A percentile compares a stretch with the other conserved stretches of the same genome.
phyloP scores from a whole-genome alignment of 441 rosid species.

The Rhodomyrtus psidioides region DNA sequence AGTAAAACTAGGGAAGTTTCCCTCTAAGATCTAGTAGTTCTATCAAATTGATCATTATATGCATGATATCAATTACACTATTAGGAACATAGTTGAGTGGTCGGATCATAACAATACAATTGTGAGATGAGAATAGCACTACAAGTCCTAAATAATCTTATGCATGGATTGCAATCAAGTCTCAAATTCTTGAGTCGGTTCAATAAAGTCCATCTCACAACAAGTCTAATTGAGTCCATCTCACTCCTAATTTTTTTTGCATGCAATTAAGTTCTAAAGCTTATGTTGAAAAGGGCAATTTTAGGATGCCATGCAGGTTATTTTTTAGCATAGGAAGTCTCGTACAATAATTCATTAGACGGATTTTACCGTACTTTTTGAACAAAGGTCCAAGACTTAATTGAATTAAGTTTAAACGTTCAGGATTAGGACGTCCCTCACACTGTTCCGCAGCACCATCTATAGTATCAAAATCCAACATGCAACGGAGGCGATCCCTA shows the following conservation, averaged over 20 bases:
- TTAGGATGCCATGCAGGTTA: background rate
- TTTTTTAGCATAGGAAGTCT: background rate
- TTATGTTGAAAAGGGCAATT: background rate
- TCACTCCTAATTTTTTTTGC: background rate
- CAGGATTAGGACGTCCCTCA: fast-evolving
- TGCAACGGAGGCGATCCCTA: background rate
- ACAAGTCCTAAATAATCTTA: background rate
- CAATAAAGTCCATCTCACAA: background rate
- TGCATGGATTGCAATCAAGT: background rate
- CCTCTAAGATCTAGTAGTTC: background rate
- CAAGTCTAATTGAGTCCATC: background rate
- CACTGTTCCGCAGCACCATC: background rate
- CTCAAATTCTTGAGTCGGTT: background rate
- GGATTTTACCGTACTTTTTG: background rate
- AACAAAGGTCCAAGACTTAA: background rate
- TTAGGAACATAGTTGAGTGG: background rate
- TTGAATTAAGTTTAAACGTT: background rate
- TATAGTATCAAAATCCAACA: background rate
- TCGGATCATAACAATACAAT: background rate
- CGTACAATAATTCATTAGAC: background rate
- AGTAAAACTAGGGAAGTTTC: background rate
- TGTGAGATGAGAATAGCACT: background rate
- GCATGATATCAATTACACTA: background rate
- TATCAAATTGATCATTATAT: background rate
- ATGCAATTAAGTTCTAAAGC: background rate